Conservation (phyloP, 2,329 filamentous ascomycete species). For the Scedosporium dehoogii region DNA sequence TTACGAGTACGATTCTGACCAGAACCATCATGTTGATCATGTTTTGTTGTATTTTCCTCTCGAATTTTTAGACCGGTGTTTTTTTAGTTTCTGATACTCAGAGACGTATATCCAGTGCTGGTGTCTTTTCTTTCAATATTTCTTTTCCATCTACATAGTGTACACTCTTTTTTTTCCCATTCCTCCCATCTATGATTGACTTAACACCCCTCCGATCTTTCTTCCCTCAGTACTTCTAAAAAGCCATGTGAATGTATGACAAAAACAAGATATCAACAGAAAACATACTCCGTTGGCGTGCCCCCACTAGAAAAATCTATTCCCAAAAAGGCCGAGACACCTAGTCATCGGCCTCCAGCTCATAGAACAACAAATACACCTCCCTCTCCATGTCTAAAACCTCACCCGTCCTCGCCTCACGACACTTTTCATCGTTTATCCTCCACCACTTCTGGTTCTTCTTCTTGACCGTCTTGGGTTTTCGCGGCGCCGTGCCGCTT, state of each 20-base stretch:
- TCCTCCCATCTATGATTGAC: not conserved
- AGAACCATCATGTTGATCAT: not conserved
- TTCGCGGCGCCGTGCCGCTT: conserved; percentile 5
- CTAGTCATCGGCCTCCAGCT: conserved; percentile 49
- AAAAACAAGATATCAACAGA: not conserved
- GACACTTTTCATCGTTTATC: conserved; percentile 94
- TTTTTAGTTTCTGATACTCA: not conserved
- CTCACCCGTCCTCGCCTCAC: conserved; percentile 85
- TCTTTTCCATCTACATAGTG: conserved; percentile 3
- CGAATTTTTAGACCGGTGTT: not conserved
- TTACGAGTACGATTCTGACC: not conserved
- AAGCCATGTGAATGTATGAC: not conserved
- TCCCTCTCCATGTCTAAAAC: conserved; percentile 90
- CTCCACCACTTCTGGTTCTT: conserved; percentile 83
- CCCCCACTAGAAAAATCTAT: too few species aligned
- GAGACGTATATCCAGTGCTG: too few species aligned
- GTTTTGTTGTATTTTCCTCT: not conserved
- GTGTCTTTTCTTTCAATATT: too few species aligned
- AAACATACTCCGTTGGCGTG: too few species aligned
- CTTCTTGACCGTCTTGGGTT: conserved; percentile 21
- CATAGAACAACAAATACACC: conserved; percentile 94
- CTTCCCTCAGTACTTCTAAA: not conserved
- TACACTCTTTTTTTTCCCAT: not conserved
- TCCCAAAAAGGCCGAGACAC: not conserved
- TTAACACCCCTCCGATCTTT: not conserved